Conservation (phyloP, 148 eudicot genomes). For the Amaranthus palmeri region DNA sequence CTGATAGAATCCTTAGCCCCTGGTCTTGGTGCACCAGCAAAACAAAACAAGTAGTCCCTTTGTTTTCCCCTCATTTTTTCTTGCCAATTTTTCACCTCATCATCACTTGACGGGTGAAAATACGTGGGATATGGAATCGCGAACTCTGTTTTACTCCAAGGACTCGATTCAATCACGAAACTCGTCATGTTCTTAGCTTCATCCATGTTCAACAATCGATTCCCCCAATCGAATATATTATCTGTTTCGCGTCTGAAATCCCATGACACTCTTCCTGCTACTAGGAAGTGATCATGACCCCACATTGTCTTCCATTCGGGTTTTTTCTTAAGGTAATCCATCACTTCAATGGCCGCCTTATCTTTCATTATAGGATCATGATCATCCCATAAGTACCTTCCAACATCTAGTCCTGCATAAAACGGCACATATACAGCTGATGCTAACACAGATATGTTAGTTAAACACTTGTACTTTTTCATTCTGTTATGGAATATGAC, state of each 20-base stretch:
- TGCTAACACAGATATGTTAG: slow-evolving; percentile 52
- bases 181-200: slow-evolving; percentile 59
- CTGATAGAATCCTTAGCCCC: slow-evolving; percentile 37
- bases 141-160: slow-evolving; percentile 60
- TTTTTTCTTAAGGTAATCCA: slow-evolving; percentile 36
- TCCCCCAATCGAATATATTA: slow-evolving; percentile 52
- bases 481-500: slow-evolving; percentile 63
- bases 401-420: slow-evolving; percentile 61
- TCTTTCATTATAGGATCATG: slow-evolving; percentile 30
- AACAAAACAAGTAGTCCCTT: slow-evolving; percentile 42
- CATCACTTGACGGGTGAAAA: slow-evolving; percentile 71
- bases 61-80: slow-evolving; percentile 31
- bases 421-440: slow-evolving; percentile 65
- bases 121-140: slow-evolving; percentile 78
- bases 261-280: slow-evolving; percentile 75
- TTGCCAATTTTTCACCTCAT: slow-evolving; percentile 52
- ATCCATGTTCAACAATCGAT: slow-evolving; percentile 43
- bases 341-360: slow-evolving; percentile 35
- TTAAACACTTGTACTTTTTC: slow-evolving; percentile 65
- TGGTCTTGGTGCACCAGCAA: slow-evolving; percentile 65
- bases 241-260: slow-evolving; percentile 54
- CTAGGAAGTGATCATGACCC: slow-evolving; percentile 69
- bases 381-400: slow-evolving; percentile 40
- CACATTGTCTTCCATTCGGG: slow-evolving; percentile 59
- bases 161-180: slow-evolving; percentile 65